These are phyloP conservation scores for Marasmius oreades DNA, from an alignment of 1,284 basidiomycete species.

Conservation along the genomic window DNA sequence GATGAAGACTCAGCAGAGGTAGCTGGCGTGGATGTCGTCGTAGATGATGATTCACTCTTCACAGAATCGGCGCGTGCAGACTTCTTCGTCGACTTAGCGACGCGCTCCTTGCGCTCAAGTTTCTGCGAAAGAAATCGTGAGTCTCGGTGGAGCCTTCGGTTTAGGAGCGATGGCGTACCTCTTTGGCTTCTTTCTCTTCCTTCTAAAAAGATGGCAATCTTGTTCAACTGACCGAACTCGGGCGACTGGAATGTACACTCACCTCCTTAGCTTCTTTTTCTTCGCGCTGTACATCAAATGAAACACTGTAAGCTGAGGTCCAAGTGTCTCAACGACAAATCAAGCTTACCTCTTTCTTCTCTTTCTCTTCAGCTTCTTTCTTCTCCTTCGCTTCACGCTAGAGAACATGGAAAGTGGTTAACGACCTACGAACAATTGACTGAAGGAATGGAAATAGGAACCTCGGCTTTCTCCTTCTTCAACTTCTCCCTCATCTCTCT, in stretches of 20 bases:
- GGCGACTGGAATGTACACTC: background rate
- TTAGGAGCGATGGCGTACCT: constrained; percentile 6
- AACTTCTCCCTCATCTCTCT: constrained; percentile 77
- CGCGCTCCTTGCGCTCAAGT: constrained; percentile 53
- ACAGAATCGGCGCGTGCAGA: constrained; percentile 33
- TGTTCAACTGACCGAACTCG: constrained; percentile 6
- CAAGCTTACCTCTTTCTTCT: constrained; percentile 48
- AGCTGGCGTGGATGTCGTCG: constrained; percentile 22
- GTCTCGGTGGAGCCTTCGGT: background rate
- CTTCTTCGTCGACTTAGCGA: constrained; percentile 51
- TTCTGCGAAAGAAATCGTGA: constrained; percentile 38
- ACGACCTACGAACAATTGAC: constrained; percentile 7
- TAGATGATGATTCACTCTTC: constrained; percentile 36
- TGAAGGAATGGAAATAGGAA: constrained; percentile 20
- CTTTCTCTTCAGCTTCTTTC: constrained; percentile 61
- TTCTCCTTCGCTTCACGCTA: constrained; percentile 75
- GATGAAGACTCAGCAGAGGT: constrained; percentile 26
- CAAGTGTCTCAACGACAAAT: background rate
- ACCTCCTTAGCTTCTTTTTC: constrained; percentile 47
- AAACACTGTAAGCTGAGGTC: too few relatives aligned
- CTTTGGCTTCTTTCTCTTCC: constrained; percentile 20
- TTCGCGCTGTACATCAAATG: constrained; percentile 29
- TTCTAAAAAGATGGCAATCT: constrained; percentile 12
- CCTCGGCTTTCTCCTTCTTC: constrained; percentile 84
- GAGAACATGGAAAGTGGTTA: constrained; percentile 14